Conservation (phyloP, 352 stramenopile genomes). For the Thraustotheca clavata region DNA sequence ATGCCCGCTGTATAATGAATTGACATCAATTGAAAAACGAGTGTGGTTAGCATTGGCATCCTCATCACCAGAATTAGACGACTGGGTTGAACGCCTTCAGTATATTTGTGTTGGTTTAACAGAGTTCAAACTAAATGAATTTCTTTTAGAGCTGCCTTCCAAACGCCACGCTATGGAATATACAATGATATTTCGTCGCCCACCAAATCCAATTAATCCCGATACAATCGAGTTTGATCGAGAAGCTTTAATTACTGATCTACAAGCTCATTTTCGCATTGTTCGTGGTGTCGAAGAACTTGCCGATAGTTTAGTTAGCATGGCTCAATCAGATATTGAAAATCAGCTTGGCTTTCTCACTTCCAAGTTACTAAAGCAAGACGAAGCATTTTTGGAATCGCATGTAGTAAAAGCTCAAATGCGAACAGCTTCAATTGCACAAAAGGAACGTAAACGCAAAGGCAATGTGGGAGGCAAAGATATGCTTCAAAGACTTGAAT, state of each 20-base stretch:
- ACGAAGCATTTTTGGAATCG: slow-evolving; percentile 34
- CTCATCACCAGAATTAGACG: slow-evolving; percentile 39
- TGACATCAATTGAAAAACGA: slow-evolving; percentile 36
- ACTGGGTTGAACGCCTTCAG: slow-evolving; percentile 45
- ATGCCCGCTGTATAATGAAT: slow-evolving; percentile 54
- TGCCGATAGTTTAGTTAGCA: slow-evolving; percentile 42
- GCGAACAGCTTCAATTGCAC: slow-evolving; percentile 29
- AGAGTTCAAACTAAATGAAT: slow-evolving; percentile 73
- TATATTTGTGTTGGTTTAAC: slow-evolving; percentile 72
- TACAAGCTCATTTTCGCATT: slow-evolving; percentile 76
- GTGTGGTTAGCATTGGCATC: slow-evolving; percentile 40
- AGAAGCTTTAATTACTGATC: slow-evolving; percentile 39
- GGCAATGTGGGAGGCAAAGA: neutral
- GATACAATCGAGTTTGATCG: slow-evolving; percentile 30
- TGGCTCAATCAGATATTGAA: slow-evolving; percentile 55
- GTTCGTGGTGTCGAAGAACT: slow-evolving; percentile 44
- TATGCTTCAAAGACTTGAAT: neutral
- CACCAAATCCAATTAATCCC: slow-evolving; percentile 27
- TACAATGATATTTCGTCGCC: slow-evolving; percentile 35
- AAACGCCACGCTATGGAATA: slow-evolving; percentile 88
- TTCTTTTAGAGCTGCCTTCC: slow-evolving; percentile 85
- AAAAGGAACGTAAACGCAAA: slow-evolving; percentile 18
- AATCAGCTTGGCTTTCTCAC: slow-evolving; percentile 29
- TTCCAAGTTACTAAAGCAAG: neutral
- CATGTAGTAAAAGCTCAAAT: slow-evolving; percentile 27